phyloP scores from a whole-genome alignment of 192 early-diverging fungal species.

The Endogone sp. region DNA sequence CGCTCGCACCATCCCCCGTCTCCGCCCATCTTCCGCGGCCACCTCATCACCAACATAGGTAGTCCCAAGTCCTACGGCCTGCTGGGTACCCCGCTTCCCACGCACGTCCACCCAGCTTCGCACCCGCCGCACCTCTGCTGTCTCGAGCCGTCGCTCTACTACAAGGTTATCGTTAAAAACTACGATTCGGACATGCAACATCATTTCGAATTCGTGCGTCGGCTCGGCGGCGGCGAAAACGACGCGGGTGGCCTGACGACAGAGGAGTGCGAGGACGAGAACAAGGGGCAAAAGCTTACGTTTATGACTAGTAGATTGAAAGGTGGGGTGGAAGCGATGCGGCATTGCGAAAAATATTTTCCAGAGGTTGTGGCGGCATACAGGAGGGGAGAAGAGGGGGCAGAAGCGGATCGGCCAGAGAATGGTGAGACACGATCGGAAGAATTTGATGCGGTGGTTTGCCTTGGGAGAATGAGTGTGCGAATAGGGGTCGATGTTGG shows the following conservation, averaged over 20 bases:
- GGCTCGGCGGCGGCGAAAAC: background rate
- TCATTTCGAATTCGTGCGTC: background rate
- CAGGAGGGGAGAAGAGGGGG: background rate
- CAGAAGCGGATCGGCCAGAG: background rate
- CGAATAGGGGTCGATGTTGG: background rate
- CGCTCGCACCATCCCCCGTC: background rate
- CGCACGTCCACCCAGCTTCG: background rate
- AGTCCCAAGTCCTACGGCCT: background rate
- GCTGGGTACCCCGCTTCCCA: background rate
- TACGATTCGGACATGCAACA: background rate
- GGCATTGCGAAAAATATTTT: background rate
- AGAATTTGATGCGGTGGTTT: background rate
- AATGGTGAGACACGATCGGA: too few relatives aligned
- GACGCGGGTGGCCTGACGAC: background rate
- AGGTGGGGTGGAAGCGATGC: background rate
- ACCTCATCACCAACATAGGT: background rate
- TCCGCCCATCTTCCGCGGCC: background rate
- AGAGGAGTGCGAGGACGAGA: background rate
- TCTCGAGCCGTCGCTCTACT: background rate
- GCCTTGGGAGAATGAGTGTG: background rate
- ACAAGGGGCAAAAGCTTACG: background rate
- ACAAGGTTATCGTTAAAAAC: background rate
- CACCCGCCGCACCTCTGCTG: background rate
- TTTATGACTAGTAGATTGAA: background rate
- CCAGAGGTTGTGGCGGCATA: background rate